These are phyloP conservation scores for Penicillium verrucosum DNA, from an alignment of 2,329 filamentous ascomycete species.

Conservation along the genomic window DNA sequence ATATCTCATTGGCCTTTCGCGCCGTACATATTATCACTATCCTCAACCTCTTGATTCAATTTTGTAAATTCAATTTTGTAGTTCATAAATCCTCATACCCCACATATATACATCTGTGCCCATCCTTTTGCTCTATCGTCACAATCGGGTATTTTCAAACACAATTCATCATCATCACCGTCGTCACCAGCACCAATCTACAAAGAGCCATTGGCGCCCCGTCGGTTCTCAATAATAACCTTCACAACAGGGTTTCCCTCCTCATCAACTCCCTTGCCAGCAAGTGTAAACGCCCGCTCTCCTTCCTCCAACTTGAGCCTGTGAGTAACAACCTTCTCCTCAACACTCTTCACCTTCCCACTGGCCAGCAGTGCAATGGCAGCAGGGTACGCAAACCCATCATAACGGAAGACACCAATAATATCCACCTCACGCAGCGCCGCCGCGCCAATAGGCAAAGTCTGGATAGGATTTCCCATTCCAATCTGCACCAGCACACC, in stretches of 20 bases:
- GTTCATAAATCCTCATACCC: no score
- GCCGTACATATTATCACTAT: background rate
- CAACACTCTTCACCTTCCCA: slow-evolving; percentile 48
- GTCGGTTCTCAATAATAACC: slow-evolving; percentile 45
- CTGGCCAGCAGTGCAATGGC: slow-evolving; percentile 53
- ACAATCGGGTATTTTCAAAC: slow-evolving; percentile 22
- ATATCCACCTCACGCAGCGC: slow-evolving; percentile 56
- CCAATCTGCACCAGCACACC: slow-evolving; percentile 55
- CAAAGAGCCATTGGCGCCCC: slow-evolving; percentile 4
- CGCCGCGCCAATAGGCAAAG: slow-evolving; percentile 53
- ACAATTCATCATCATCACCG: slow-evolving; percentile 10
- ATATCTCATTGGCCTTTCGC: background rate
- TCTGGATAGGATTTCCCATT: slow-evolving; percentile 56
- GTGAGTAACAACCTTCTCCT: slow-evolving; percentile 55
- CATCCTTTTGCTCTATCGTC: slow-evolving; percentile 5
- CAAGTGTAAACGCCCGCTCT: slow-evolving; percentile 51
- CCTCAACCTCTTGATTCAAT: background rate
- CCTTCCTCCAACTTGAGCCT: slow-evolving; percentile 48
- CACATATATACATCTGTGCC: background rate
- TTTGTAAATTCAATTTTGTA: background rate
- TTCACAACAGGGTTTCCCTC: slow-evolving; percentile 53
- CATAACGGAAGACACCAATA: slow-evolving; percentile 57
- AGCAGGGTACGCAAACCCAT: slow-evolving; percentile 52
- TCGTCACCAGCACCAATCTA: slow-evolving; percentile 6
- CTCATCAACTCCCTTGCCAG: slow-evolving; percentile 51